Evolutionary conservation across 805 yeast species (phyloP).

Genomic region (Schizosaccharomyces lindneri): DNA sequence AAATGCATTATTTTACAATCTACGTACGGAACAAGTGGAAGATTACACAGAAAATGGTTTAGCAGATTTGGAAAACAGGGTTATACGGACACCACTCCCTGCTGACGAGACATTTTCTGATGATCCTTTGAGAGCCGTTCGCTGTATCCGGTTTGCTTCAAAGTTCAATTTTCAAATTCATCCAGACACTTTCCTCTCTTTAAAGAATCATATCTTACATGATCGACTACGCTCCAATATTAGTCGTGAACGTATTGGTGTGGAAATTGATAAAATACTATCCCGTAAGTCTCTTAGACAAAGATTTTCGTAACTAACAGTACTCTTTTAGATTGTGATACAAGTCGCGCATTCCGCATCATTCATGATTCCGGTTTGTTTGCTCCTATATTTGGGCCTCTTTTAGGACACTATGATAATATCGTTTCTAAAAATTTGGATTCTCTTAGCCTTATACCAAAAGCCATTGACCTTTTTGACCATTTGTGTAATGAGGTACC

Average conservation of each 20-base stretch:
- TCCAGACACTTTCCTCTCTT: constrained; percentile 28
- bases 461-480: neutral
- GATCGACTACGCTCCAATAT: constrained; percentile 42
- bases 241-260: constrained; percentile 74
- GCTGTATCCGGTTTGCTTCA: constrained; percentile 68
- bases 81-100: constrained; percentile 67
- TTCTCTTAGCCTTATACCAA: neutral
- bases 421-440: neutral
- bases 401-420: neutral
- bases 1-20: constrained; percentile 75
- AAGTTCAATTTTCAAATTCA: constrained; percentile 49
- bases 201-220: constrained; percentile 35
- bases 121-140: constrained; percentile 74
- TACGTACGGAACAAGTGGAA: constrained; percentile 42
- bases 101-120: constrained; percentile 72
- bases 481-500: neutral
- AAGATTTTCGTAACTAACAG: constrained; percentile 4
- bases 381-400: neutral
- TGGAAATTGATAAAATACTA: constrained; percentile 59
- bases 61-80: constrained; percentile 39
- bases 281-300: constrained; percentile 6
- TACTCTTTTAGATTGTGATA: neutral
- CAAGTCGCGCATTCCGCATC: neutral
- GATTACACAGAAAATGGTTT: constrained; percentile 65
- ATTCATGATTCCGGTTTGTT: neutral